Base-by-base conservation (phyloP, 2,329 filamentous ascomycete species). In the Ascocoryne sarcoides region DNA sequence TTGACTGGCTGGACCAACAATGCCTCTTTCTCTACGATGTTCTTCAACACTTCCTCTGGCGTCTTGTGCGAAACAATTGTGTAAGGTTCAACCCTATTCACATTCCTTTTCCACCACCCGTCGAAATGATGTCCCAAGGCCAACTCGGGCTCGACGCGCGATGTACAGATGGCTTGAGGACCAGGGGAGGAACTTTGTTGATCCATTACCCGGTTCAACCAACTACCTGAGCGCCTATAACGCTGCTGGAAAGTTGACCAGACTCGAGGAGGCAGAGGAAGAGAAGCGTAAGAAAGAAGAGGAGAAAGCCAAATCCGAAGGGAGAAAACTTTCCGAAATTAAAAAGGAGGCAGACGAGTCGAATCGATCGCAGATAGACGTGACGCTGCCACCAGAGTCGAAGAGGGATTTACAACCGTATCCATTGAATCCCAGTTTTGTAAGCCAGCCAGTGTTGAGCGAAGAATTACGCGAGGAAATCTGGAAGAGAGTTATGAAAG, bases 381-480 rank as follows among this genome's bases (percentile, higher is more conserved):
- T 14, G 4, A 32, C 10, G 17, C 26, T 57, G 26, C 55, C 55
- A 3, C 40, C 44, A 8, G 48, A 52, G 36, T 40, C 36, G 0
- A 9, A 8, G 1, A 42, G 42, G 12, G 58, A 61, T 40, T 38
- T 55, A 34, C 21, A n/a, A 30, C 78, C 79, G 0, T 85, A 82
- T 49, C 80, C 80, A 2, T 54, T 71, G 32, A 85, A 85, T 56
- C 60, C 54, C 14, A 55, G 64, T 16, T 86, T 83, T 54, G 53
- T 69, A 39, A 80, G 74, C 50, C 70, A 82, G 56, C 61, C 67
- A 16, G 73, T 85, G 3, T 62, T 85, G 50, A 79, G 77, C 40
- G 78, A 82, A 54, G 71, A 75, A 36, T 57, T 84, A 29, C 66
- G 78, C 44, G 74, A 82, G 48, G 69, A 75, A 47, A 78, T 86